A percentile compares a stretch with the other conserved stretches of the same genome.
Evolutionary conservation across 2,329 filamentous ascomycete genomes (phyloP).

Genomic region (Lachnellula cervina): DNA sequence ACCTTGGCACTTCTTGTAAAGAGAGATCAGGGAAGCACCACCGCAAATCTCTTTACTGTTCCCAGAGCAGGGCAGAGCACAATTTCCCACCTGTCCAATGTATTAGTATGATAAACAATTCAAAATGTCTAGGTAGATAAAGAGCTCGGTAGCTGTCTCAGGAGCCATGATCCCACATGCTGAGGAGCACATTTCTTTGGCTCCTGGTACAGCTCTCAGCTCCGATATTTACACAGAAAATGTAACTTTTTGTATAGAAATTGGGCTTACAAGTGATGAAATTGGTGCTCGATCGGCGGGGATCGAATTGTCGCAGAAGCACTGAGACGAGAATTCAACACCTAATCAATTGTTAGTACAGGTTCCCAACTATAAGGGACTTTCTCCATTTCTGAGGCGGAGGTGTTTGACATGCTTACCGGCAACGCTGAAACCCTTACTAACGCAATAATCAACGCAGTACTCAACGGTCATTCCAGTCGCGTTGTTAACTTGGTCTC

Average conservation of each 20-base stretch:
- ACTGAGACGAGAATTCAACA: conserved; percentile 30
- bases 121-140: no score
- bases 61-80: conserved; percentile 19
- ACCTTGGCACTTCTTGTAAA: conserved; percentile 8
- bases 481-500: conserved; percentile 12
- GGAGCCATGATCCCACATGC: no score
- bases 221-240: no score
- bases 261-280: conserved; percentile 25
- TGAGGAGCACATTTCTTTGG: no score
- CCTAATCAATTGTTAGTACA: conserved; percentile 17
- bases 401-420: conserved; percentile 2
- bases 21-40: conserved; percentile 10
- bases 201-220: no score
- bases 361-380: background rate
- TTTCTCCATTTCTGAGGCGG: background rate
- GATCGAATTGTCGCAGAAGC: conserved; percentile 24
- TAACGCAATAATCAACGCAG: conserved; percentile 7
- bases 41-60: conserved; percentile 29
- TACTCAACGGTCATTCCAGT: conserved; percentile 6
- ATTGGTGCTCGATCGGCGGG: conserved; percentile 12
- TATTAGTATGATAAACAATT: no score
- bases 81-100: conserved; percentile 13
- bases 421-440: conserved; percentile 3
- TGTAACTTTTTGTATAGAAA: no score
- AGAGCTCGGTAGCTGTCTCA: no score